Base-by-base conservation (phyloP, 2,329 filamentous ascomycete species). In the Exophiala aquamarina region DNA sequence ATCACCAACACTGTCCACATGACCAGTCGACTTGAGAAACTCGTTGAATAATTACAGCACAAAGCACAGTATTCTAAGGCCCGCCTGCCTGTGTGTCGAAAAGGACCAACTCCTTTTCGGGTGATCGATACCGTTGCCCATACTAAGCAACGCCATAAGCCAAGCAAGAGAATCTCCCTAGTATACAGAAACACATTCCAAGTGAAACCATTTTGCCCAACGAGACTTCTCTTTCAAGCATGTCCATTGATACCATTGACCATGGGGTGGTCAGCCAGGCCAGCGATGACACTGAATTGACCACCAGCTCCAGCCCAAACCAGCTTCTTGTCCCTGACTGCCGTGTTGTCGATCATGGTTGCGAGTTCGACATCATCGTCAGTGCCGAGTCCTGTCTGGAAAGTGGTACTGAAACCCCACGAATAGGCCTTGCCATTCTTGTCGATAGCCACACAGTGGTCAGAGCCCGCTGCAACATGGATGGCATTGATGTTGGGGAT, bases 241-340 rank as follows among this genome's bases (percentile, higher is more conserved):
- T 59, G 52, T 45, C 56, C 54, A 51, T 59, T 56, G 15, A 58
- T 42, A 26, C 57, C 57, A 44, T 59, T 59, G 34, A 49, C 47
- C 37, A 48, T 33, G 5, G 47, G 49, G 23, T 36, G 18, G 13
- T 18, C 39, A 13, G 52, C 43, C 34, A 57, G n/a, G 6, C 55
- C 66, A 2, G 68, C 69, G 41, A 72, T 63, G 11, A 72, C 63
- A 9, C 69, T 71, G 59, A 70, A 96, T 63, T 96, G 91, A 4
- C 90, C 90, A 56, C 92, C 91, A n/a, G 86, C 86, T 34, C 87
- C 88, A n/a, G 87, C 87, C 69, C 78, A 89, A 26, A 83, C 76
- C 34, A 96, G 76, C 66, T 84, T 82, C 69, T 86, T 84, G 33
- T 81, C 87, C 21, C 83, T 78, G 20, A 93, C 80, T 33, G 89